Percentiles rank a stretch among this genome's conserved stretches.
Evolutionary conservation across 805 yeast species (phyloP).

Genomic region (Priceomyces carsonii): DNA sequence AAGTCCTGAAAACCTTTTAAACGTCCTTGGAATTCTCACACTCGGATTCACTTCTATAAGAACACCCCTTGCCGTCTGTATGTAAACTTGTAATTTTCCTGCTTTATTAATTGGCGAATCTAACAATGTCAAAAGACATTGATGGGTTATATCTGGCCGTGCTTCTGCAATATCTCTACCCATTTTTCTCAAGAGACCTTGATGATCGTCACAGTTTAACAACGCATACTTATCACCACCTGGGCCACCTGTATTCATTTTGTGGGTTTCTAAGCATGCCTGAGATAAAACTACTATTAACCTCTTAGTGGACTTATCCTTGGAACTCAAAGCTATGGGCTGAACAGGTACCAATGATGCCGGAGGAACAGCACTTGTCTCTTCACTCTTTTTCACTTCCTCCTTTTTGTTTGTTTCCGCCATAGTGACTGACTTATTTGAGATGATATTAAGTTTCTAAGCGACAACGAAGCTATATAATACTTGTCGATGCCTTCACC

Average conservation of each 20-base stretch:
- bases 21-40: slow-evolving; percentile 97
- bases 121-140: slow-evolving; percentile 87
- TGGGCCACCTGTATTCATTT: slow-evolving; percentile 74
- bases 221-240: slow-evolving; percentile 89
- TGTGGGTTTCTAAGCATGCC: slow-evolving; percentile 94
- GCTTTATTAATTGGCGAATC: slow-evolving; percentile 99
- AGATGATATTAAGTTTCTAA: too few species aligned
- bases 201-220: slow-evolving; percentile 97
- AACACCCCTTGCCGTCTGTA: slow-evolving; percentile 93
- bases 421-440: slow-evolving; percentile 4
- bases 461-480: too few species aligned
- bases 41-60: slow-evolving; percentile 94
- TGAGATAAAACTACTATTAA: slow-evolving; percentile 92
- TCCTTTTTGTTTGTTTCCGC: slow-evolving; percentile 8
- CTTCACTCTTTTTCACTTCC: slow-evolving; percentile 8
- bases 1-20: slow-evolving; percentile 94
- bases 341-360: slow-evolving; percentile 87
- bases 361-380: slow-evolving; percentile 26
- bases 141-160: slow-evolving; percentile 99
- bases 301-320: slow-evolving; percentile 83
- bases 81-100: slow-evolving; percentile 93
- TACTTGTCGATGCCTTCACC: too few species aligned
- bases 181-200: slow-evolving; percentile 91
- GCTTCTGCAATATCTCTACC: slow-evolving; percentile 98
- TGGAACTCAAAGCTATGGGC: slow-evolving; percentile 77